Conservation (phyloP, 345 rosid species). For the Hirschfeldia incana region DNA sequence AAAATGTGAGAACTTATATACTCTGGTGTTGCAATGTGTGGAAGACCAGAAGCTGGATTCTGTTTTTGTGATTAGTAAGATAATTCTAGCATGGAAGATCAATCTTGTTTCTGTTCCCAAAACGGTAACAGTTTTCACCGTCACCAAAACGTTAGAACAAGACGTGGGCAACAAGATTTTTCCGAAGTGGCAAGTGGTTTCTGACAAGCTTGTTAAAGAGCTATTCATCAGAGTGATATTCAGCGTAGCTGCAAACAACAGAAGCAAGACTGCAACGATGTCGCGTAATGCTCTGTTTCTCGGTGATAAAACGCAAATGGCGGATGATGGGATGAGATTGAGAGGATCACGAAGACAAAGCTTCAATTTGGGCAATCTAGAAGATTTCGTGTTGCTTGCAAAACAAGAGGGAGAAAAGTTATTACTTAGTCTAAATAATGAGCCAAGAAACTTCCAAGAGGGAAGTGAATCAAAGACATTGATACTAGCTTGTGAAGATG, state of each 20-base stretch:
- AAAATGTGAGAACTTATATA: no score
- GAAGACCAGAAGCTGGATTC: no score
- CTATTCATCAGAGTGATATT: constrained; percentile 52
- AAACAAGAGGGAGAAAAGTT: no score
- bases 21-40: no score
- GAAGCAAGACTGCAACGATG: constrained; percentile 35
- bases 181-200: constrained; percentile 50
- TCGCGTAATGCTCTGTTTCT: constrained; percentile 47
- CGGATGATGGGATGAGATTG: no score
- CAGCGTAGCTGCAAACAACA: constrained; percentile 15
- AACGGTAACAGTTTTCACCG: neutral
- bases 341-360: no score
- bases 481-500: no score
- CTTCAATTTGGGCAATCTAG: no score
- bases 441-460: no score
- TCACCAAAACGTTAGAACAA: constrained; percentile 15
- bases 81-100: neutral
- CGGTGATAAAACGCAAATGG: constrained; percentile 19
- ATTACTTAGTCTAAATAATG: no score
- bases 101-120: neutral
- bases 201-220: constrained; percentile 45
- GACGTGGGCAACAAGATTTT: constrained; percentile 38
- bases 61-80: neutral
- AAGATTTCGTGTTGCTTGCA: no score
- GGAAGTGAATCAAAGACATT: no score